Percentiles rank a stretch among this genome's conserved stretches.
Conservation (phyloP, 352 stramenopile species). For the Pythium coloratum region DNA sequence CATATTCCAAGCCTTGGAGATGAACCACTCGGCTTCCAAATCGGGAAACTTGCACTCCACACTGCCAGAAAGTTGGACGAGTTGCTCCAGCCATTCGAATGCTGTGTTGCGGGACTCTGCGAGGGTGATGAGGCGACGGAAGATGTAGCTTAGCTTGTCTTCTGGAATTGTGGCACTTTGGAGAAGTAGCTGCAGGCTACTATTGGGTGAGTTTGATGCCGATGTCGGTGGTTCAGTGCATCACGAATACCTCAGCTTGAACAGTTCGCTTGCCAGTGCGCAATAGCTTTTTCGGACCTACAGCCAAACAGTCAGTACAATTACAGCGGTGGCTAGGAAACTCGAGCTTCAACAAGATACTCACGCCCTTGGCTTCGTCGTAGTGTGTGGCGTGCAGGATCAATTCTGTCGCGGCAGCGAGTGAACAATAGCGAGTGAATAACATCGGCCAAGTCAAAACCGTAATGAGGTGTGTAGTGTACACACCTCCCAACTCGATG, state of each 20-base stretch:
- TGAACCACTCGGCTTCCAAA: constrained; percentile 68
- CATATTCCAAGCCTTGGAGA: constrained; percentile 76
- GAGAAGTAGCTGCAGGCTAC: constrained; percentile 60
- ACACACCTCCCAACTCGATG: constrained; percentile 55
- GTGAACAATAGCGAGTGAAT: neutral
- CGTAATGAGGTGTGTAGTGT: constrained; percentile 14
- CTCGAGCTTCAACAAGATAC: neutral
- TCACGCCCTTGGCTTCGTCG: constrained; percentile 47
- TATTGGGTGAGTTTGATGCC: neutral
- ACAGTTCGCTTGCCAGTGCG: constrained; percentile 52
- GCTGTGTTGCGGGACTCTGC: constrained; percentile 41
- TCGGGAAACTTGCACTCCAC: constrained; percentile 47
- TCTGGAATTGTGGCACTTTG: constrained; percentile 40
- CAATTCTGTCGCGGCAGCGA: constrained; percentile 39
- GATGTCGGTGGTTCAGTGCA: neutral
- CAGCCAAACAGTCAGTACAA: constrained; percentile 6
- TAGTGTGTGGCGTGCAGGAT: constrained; percentile 58
- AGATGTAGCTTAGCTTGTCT: constrained; percentile 51
- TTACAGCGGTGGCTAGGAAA: neutral
- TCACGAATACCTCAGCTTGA: constrained; percentile 51
- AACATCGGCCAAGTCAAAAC: neutral
- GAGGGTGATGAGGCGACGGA: constrained; percentile 60
- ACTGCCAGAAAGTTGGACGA: constrained; percentile 53
- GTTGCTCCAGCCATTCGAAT: constrained; percentile 64
- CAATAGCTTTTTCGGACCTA: constrained; percentile 59